Percentiles rank a stretch among this genome's conserved stretches.
These are phyloP conservation scores for Nemania bipapillata DNA, from an alignment of 2,329 filamentous ascomycete genomes.

Conservation along the genomic window DNA sequence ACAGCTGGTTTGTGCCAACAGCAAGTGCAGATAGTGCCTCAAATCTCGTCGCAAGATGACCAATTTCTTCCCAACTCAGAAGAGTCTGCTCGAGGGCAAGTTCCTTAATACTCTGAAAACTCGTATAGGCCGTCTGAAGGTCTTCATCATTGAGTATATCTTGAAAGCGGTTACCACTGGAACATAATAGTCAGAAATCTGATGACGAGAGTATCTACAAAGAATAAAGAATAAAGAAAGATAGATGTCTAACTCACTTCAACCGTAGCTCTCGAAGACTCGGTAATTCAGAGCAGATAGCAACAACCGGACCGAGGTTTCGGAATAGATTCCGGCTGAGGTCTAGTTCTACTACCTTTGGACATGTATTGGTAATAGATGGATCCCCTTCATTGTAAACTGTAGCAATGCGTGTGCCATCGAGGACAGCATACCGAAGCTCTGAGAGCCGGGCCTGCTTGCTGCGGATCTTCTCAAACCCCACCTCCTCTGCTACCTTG, in stretches of 20 bases:
- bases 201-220: neutral
- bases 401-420: slow-evolving; percentile 72
- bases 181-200: slow-evolving; percentile 24
- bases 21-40: slow-evolving; percentile 62
- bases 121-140: slow-evolving; percentile 51
- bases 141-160: slow-evolving; percentile 57
- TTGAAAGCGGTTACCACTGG: slow-evolving; percentile 78
- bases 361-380: slow-evolving; percentile 64
- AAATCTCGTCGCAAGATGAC: slow-evolving; percentile 65
- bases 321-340: slow-evolving; percentile 85
- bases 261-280: slow-evolving; percentile 73
- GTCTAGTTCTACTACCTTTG: slow-evolving; percentile 80
- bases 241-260: slow-evolving; percentile 65
- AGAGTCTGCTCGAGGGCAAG: slow-evolving; percentile 75
- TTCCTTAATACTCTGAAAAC: slow-evolving; percentile 65
- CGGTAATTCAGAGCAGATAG: slow-evolving; percentile 77
- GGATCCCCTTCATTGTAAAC: slow-evolving; percentile 52
- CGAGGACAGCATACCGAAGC: slow-evolving; percentile 82
- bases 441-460: slow-evolving; percentile 82
- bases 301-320: slow-evolving; percentile 70
- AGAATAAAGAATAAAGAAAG: neutral
- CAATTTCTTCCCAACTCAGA: slow-evolving; percentile 72
- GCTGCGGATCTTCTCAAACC: slow-evolving; percentile 89
- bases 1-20: slow-evolving; percentile 69
- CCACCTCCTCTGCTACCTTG: slow-evolving; percentile 91